Evolutionary conservation across 2,329 filamentous ascomycete species (phyloP), one percentile per base, ranked within the genome.

Genomic region (Aspergillus ibericus): DNA sequence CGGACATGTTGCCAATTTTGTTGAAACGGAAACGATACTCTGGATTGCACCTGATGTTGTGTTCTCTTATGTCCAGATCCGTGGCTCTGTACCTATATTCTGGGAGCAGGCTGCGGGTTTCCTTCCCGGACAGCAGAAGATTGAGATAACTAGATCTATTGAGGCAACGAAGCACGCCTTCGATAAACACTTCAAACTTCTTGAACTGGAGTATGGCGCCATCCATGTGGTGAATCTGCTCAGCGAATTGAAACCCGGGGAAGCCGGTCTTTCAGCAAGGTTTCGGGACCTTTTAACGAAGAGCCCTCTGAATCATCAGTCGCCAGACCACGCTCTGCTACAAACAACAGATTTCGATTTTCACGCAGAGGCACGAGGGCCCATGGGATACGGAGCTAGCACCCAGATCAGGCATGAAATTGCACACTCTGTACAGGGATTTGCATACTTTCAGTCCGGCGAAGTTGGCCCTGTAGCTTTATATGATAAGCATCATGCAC

Each of bases 1-100:
- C 70, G 95, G 95, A 13, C 92, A 98, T 68, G 95, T 98, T 27
- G 93, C 95, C 60, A 99, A 99, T 75, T 99, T 96, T 75, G 95
- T 98, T n/a, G 95, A 99, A 76, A 95, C 92, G 0, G 95, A 99
- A 77, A 96, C 92, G 0, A 87, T 93, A 40, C 93, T 96, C 70
- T 96, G 91, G 89, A 89, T 88, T 66, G 90, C 90, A 0, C 85
- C 86, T 0, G 82, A 81, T 0, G 85, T 92, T 6, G 86, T 92
- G 56, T 98, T 98, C 72, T 98, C 95, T 0, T 99, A 97, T 74
- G 91, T 88, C 2, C 95, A 99, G 75, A 86, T 96, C 25, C 86
- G 95, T 67, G 95, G 95, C 36, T 97, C 93, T 6, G 91, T 99
- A 7, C 95, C 95, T 0, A 83, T 98, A 2, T 99, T 99, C 74